A percentile compares a stretch with the other conserved stretches of the same genome.
Conservation (phyloP, 2,329 filamentous ascomycete species). For the Blastomyces parvus region DNA sequence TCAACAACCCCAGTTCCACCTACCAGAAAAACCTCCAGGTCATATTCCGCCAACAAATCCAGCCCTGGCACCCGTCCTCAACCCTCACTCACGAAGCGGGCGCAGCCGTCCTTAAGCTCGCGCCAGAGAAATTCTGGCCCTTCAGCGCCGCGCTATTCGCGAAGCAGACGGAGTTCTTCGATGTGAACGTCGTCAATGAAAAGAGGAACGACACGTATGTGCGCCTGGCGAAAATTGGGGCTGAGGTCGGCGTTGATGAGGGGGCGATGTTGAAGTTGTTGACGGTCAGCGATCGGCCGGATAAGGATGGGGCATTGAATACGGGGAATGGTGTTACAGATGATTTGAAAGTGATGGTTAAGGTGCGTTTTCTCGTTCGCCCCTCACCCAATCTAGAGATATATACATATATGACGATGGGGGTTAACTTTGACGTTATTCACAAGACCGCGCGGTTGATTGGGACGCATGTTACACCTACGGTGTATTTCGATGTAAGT, state of each 20-base stretch:
- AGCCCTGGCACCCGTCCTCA: constrained; percentile 88
- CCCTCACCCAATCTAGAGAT: neutral
- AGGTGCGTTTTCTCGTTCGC: constrained; percentile 40
- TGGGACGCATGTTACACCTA: constrained; percentile 84
- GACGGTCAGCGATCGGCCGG: constrained; percentile 51
- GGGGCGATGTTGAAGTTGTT: constrained; percentile 60
- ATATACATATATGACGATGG: constrained; percentile 1
- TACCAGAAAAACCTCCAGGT: constrained; percentile 56
- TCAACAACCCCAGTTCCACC: constrained; percentile 46
- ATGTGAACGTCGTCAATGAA: constrained; percentile 75
- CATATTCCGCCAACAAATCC: constrained; percentile 83
- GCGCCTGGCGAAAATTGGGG: constrained; percentile 66
- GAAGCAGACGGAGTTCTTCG: constrained; percentile 69
- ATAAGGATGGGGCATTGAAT: constrained; percentile 47
- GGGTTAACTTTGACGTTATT: neutral
- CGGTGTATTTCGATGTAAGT: constrained; percentile 67
- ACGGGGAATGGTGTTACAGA: constrained; percentile 71
- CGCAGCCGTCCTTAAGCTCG: constrained; percentile 63
- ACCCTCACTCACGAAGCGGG: constrained; percentile 65
- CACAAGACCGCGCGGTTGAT: constrained; percentile 44
- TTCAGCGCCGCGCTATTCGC: constrained; percentile 63
- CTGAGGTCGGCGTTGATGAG: constrained; percentile 57
- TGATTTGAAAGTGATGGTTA: constrained; percentile 75
- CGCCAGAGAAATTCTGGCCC: constrained; percentile 65
- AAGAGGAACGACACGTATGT: constrained; percentile 74